Conservation (phyloP, 129 eudicot species). For the Tagetes patula region DNA sequence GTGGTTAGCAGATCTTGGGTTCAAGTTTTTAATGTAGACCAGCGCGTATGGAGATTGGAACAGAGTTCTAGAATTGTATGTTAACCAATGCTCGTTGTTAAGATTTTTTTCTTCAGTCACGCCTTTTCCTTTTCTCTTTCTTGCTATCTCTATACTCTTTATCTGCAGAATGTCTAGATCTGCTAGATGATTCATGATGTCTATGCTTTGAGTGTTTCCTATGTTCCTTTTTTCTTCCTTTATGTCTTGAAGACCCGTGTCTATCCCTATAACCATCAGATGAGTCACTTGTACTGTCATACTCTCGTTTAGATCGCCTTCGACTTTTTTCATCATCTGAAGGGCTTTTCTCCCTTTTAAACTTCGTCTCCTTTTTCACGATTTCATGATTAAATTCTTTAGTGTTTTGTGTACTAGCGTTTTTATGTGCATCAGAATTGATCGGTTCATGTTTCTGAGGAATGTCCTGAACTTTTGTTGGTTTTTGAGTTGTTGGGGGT, state of each 20-base stretch:
- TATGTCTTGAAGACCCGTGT: slow-evolving; percentile 68
- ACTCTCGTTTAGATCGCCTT: slow-evolving; percentile 50
- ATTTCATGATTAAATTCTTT: slow-evolving; percentile 27
- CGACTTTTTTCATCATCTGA: slow-evolving; percentile 65
- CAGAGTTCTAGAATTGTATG: neutral
- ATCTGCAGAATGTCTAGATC: slow-evolving; percentile 49
- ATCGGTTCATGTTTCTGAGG: slow-evolving; percentile 21
- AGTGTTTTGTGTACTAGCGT: neutral
- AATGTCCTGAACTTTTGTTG: slow-evolving; percentile 26
- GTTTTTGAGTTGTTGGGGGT: slow-evolving; percentile 32
- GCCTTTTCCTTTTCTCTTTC: slow-evolving; percentile 51
- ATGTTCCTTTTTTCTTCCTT: slow-evolving; percentile 50
- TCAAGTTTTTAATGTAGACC: neutral
- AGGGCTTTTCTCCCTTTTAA: slow-evolving; percentile 38
- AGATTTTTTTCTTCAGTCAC: slow-evolving; percentile 32
- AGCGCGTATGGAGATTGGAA: neutral
- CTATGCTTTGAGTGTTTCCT: slow-evolving; percentile 62
- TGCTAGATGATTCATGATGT: slow-evolving; percentile 44
- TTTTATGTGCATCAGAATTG: slow-evolving; percentile 1
- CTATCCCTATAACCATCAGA: slow-evolving; percentile 48
- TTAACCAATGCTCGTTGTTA: neutral
- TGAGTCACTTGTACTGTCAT: slow-evolving; percentile 42
- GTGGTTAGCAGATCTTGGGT: neutral
- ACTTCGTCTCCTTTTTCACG: slow-evolving; percentile 34
- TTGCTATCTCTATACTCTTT: slow-evolving; percentile 46